Evolutionary conservation across 2,329 filamentous ascomycete genomes (phyloP).

Genomic region (Colletotrichum phormii): DNA sequence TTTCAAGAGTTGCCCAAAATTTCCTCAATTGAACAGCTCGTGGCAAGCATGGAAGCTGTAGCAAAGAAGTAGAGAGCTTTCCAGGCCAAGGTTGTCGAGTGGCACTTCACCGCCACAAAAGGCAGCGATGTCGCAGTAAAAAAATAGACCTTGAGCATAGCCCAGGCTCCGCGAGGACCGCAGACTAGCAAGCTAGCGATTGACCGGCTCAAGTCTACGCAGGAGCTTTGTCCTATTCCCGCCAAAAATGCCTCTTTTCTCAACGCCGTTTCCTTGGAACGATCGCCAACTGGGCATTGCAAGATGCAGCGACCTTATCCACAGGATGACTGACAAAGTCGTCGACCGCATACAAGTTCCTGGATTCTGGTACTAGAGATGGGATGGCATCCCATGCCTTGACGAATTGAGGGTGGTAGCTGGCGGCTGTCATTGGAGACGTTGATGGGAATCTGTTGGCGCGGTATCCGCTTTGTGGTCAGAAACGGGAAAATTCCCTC

Average conservation of each 20-base stretch:
- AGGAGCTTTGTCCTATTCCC: not conserved
- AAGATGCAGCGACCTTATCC: conserved; percentile 6
- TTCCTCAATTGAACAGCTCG: not conserved
- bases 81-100: conserved; percentile 10
- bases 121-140: conserved; percentile 23
- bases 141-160: not conserved
- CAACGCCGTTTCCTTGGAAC: conserved; percentile 21
- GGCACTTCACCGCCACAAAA: conserved; percentile 30
- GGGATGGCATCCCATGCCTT: conserved; percentile 25
- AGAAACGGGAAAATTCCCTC: conserved; percentile 1
- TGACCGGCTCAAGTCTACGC: not conserved
- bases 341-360: conserved; percentile 1
- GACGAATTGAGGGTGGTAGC: not conserved
- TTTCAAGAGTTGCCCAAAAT: not conserved
- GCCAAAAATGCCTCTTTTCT: conserved; percentile 31
- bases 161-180: not conserved
- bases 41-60: conserved; percentile 26
- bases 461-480: conserved; percentile 19
- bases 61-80: conserved; percentile 8
- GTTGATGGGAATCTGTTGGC: conserved; percentile 20
- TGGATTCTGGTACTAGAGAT: conserved; percentile 10
- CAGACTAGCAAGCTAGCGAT: conserved; percentile 1
- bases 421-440: conserved; percentile 12
- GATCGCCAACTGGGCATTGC: conserved; percentile 11
- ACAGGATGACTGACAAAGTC: not conserved